Base-by-base conservation (phyloP, 1,139 yeast genomes). In the Zygoascus sp. region DNA sequence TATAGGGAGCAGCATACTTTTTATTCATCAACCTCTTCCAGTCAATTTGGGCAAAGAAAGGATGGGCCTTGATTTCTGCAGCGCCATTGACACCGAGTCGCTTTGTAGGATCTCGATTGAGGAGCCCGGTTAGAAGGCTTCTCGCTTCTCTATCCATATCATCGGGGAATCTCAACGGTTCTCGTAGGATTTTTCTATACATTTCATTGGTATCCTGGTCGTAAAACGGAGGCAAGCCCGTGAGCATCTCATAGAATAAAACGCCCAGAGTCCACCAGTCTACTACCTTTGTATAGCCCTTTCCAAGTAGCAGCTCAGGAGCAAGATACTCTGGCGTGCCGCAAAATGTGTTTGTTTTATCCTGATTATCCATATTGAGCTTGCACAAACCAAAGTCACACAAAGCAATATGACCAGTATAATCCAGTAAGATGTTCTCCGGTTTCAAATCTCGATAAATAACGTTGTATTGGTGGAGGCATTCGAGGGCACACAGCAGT, bases 251-350 rank as follows among this genome's bases (percentile, higher is more conserved):
- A 65, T 87, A 94, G 42, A 92, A 71, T 45, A 92, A 72, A 11
- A 94, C 92, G 38, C 98, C 98, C 57, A 92, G 74, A 1, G 98
- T 92, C 98, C 98, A 92, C 94, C 97, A 92, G 68, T 92, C 98
- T 17, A 92, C 97, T 17, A 85, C 84, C 64, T 96, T 81, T 4
- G 97, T 88, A 66, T 92, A 92, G 1, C 98, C 98, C 62, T 88
- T 90, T 45, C 95, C 95, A 53, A 89, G 72, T 42, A 92, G 70
- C 55, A 92, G 73, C 66, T 94, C 99, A 0, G 99, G 98, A 0
- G 97, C 97, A 57, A 92, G 74, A 65, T 92, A 92, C 63, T 90
- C 97, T 0, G 97, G 97, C 0, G 97, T 90, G 41, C 97, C 97
- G 68, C 97, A 90, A 62, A 90, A 90, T 0, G 98, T 92, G 60